phyloP scores from a whole-genome alignment of 495 filamentous ascomycete species.

The Penicillium egyptiacum region DNA sequence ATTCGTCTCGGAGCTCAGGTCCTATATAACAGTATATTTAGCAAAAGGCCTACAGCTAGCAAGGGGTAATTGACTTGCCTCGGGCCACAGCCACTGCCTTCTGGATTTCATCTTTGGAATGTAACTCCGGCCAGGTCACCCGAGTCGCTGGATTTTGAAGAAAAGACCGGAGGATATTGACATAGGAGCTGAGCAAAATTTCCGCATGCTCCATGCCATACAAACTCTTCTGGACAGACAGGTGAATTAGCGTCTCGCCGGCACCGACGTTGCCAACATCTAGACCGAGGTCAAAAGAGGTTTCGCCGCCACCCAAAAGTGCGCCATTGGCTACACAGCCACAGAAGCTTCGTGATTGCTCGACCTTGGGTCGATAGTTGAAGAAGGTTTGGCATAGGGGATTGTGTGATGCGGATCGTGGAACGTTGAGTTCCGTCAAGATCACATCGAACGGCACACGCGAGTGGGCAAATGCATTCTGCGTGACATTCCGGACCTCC shows the following conservation, averaged over 20 bases:
- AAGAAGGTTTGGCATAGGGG: slow-evolving; percentile 44
- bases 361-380: slow-evolving; percentile 37
- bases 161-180: slow-evolving; percentile 28
- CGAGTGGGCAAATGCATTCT: slow-evolving; percentile 34
- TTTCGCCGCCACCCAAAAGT: slow-evolving; percentile 26
- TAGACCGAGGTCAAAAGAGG: slow-evolving; percentile 25
- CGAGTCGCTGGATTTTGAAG: slow-evolving; percentile 22
- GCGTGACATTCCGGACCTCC: slow-evolving; percentile 19
- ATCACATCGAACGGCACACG: slow-evolving; percentile 48
- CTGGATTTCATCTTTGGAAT: slow-evolving; percentile 15
- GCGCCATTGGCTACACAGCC: slow-evolving; percentile 18
- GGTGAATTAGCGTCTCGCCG: slow-evolving; percentile 14
- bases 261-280: slow-evolving; percentile 20
- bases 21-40: slow-evolving; percentile 17
- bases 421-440: slow-evolving; percentile 36
- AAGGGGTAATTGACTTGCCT: slow-evolving; percentile 12
- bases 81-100: slow-evolving; percentile 11
- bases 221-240: slow-evolving; percentile 24
- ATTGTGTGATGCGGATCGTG: slow-evolving; percentile 32
- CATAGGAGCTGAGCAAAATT: slow-evolving; percentile 31
- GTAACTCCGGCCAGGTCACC: slow-evolving; percentile 22
- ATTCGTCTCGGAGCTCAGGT: slow-evolving; percentile 17
- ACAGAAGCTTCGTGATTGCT: slow-evolving; percentile 20
- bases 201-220: slow-evolving; percentile 27
- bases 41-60: background rate